Evolutionary conservation across 257 asterid species (phyloP).

Genomic region (Solanum chiquidenum): DNA sequence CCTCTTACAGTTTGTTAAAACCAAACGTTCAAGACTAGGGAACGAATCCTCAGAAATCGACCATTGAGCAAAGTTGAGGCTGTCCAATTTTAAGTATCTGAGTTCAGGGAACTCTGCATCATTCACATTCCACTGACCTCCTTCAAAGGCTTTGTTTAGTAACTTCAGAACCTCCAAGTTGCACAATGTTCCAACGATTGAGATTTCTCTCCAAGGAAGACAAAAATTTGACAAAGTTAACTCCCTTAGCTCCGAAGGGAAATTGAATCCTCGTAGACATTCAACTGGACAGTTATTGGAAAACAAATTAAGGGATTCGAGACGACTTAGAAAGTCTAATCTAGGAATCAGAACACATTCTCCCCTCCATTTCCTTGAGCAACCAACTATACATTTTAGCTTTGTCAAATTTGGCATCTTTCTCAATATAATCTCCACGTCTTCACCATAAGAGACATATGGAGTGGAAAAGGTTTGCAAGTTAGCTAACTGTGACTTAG

Average conservation of each 20-base stretch:
- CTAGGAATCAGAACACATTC: background rate
- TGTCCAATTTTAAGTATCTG: background rate
- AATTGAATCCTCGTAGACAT: background rate
- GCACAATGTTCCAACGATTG: background rate
- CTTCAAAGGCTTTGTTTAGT: background rate
- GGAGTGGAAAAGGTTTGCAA: background rate
- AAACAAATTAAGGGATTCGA: background rate
- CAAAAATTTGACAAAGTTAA: background rate
- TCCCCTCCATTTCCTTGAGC: background rate
- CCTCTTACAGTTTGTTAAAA: background rate
- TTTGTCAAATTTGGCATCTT: background rate
- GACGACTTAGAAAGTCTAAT: background rate
- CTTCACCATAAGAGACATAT: background rate
- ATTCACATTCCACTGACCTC: background rate
- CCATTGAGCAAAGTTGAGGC: background rate
- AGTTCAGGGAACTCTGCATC: background rate
- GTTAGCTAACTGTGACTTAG: background rate
- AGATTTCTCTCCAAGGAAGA: background rate
- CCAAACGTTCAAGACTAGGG: background rate
- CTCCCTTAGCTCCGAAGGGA: background rate
- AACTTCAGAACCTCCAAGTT: background rate
- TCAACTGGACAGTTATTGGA: background rate
- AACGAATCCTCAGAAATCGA: background rate
- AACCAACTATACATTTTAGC: background rate
- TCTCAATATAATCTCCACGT: background rate